These are phyloP conservation scores for Nicotiana obtusifolia DNA, from an alignment of 257 asterid genomes.

Conservation along the genomic window DNA sequence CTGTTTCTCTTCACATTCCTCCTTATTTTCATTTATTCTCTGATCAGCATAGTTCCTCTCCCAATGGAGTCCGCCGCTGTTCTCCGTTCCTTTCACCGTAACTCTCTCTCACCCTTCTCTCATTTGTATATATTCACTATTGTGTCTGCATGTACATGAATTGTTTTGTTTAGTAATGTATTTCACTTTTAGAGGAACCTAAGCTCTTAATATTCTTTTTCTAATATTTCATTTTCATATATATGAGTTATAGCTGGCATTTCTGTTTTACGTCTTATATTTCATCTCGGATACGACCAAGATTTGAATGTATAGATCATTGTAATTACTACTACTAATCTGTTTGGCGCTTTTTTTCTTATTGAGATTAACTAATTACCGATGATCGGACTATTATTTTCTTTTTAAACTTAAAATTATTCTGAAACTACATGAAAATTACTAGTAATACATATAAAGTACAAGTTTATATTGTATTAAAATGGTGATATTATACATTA, in stretches of 20 bases:
- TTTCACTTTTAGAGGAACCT: neutral
- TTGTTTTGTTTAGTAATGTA: neutral
- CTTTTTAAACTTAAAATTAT: neutral
- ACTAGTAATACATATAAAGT: neutral
- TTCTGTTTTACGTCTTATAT: neutral
- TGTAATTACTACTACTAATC: neutral
- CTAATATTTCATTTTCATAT: too few species aligned
- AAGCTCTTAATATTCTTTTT: too few species aligned
- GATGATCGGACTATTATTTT: neutral
- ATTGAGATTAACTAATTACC: neutral
- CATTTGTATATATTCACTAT: neutral
- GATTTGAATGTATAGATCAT: neutral
- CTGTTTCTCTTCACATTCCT: neutral
- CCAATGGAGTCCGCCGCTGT: slow-evolving; percentile 62
- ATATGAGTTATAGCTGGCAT: too few species aligned
- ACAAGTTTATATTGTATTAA: neutral
- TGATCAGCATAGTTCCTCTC: neutral
- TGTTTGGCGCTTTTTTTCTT: neutral
- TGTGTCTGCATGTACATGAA: neutral
- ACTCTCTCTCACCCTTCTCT: slow-evolving; percentile 12
- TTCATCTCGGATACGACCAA: neutral
- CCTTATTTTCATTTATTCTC: neutral
- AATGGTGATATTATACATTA: neutral
- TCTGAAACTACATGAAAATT: neutral
- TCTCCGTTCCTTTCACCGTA: slow-evolving; percentile 61